Evolutionary conservation across 140 eudicot species (phyloP).

Genomic region (Anethum foeniculum): DNA sequence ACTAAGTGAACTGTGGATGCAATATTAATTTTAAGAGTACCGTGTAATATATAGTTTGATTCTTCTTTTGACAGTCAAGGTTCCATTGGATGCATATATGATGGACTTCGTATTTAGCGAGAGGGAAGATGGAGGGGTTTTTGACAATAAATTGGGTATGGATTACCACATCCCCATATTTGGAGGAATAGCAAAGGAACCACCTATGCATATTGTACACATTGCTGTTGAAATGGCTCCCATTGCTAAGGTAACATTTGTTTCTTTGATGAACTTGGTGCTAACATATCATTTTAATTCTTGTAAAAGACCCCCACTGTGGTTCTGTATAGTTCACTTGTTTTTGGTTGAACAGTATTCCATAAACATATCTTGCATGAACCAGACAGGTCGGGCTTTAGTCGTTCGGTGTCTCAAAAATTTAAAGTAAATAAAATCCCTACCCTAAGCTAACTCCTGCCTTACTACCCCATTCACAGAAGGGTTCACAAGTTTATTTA

Average conservation of each 20-base stretch:
- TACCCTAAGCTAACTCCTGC: not conserved
- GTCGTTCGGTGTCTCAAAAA: not conserved
- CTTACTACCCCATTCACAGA: not conserved
- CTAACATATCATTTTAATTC: not conserved
- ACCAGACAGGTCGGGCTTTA: not conserved
- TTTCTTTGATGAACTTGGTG: not conserved
- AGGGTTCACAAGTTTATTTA: not conserved
- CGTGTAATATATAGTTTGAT: not conserved
- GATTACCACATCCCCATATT: conserved; percentile 89
- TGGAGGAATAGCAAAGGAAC: conserved; percentile 86
- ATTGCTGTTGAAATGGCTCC: conserved; percentile 99
- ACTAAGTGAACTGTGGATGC: not conserved
- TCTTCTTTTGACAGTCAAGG: conserved; percentile 57
- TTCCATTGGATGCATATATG: conserved; percentile 91
- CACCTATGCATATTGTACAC: conserved; percentile 97
- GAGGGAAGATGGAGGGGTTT: conserved; percentile 88
- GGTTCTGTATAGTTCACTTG: not conserved
- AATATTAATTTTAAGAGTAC: not conserved
- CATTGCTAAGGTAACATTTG: conserved; percentile 72
- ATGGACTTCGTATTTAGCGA: conserved; percentile 97
- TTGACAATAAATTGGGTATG: conserved; percentile 85
- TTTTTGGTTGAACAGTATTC: not conserved
- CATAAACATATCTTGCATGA: not conserved
- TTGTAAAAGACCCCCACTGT: not conserved
- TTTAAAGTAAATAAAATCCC: not conserved